These are phyloP conservation scores for Hypoxylon sp. DNA, from an alignment of 2,329 filamentous ascomycete species.

Conservation along the genomic window DNA sequence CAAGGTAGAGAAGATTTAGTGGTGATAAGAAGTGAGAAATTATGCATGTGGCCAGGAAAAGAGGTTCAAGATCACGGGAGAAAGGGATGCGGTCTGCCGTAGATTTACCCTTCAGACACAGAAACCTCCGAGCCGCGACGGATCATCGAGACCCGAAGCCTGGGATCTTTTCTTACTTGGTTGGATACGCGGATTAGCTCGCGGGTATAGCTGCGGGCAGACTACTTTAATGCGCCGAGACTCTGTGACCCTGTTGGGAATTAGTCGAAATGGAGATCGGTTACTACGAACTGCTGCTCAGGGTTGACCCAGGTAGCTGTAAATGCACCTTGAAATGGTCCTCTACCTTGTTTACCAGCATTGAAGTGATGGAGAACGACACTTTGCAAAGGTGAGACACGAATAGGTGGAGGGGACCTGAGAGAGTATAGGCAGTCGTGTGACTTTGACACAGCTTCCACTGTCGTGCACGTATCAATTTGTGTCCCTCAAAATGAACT, in stretches of 20 bases:
- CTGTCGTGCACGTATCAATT: conserved; percentile 25
- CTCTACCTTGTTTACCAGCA: conserved; percentile 1
- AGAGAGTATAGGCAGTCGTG: conserved; percentile 5
- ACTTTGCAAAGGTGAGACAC: conserved; percentile 23
- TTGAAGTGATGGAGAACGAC: conserved; percentile 7
- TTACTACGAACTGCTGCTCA: conserved; percentile 4
- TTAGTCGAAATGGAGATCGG: conserved; percentile 5
- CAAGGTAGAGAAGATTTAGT: neutral
- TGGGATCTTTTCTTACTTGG: conserved; percentile 4
- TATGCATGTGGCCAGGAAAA: neutral
- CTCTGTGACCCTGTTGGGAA: conserved; percentile 10
- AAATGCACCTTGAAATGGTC: conserved; percentile 30
- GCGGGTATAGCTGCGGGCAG: conserved; percentile 36
- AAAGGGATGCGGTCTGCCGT: conserved; percentile 35
- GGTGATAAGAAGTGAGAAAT: neutral
- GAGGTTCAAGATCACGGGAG: conserved; percentile 13
- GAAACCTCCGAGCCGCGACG: conserved; percentile 34
- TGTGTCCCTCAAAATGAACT: conserved; percentile 8
- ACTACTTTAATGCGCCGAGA: conserved; percentile 32
- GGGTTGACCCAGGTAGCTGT: conserved; percentile 9
- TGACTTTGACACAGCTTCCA: conserved; percentile 26
- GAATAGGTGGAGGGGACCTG: conserved; percentile 14
- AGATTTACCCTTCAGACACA: conserved; percentile 31
- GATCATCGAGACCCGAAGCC: conserved; percentile 11
- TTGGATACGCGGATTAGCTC: conserved; percentile 4